A percentile compares a stretch with the other conserved stretches of the same genome.
phyloP scores from a whole-genome alignment of 352 stramenopile species.

The Halophytophthora batemanensis region DNA sequence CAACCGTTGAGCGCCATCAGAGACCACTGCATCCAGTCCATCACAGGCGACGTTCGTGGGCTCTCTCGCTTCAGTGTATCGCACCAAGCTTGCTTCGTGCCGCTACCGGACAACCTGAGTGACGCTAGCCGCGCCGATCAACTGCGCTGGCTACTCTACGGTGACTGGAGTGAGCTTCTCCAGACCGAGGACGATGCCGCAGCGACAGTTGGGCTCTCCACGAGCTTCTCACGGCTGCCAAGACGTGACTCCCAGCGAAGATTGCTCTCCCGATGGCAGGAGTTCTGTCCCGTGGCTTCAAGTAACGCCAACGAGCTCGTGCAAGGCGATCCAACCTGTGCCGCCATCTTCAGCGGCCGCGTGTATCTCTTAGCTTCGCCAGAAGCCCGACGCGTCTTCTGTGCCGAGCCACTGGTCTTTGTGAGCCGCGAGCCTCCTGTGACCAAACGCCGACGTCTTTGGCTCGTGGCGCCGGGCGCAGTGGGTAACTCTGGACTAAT shows the following conservation, averaged over 20 bases:
- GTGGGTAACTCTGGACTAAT: conserved; percentile 15
- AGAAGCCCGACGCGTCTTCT: conserved; percentile 34
- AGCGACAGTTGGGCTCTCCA: not conserved
- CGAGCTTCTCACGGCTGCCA: conserved; percentile 18
- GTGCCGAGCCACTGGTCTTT: conserved; percentile 42
- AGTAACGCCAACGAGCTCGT: conserved; percentile 17
- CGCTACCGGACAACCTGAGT: conserved; percentile 39
- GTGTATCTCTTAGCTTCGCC: conserved; percentile 53
- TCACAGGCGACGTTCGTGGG: conserved; percentile 51
- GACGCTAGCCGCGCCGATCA: conserved; percentile 38
- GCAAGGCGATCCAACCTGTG: conserved; percentile 38
- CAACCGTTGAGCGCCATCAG: conserved; percentile 49
- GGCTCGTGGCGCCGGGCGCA: conserved; percentile 29
- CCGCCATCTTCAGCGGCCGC: conserved; percentile 37
- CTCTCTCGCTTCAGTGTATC: conserved; percentile 43
- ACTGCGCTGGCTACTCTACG: conserved; percentile 58
- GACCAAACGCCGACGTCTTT: conserved; percentile 25
- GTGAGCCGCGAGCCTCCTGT: conserved; percentile 29
- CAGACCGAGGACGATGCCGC: conserved; percentile 7
- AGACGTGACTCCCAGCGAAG: conserved; percentile 16
- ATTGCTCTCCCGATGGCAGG: conserved; percentile 49
- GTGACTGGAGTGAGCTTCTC: conserved; percentile 41
- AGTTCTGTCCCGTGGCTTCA: conserved; percentile 63
- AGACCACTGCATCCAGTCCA: conserved; percentile 54
- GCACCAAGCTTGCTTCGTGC: conserved; percentile 24